phyloP scores from a whole-genome alignment of 805 yeast species.

The Metschnikowia henanensis region DNA sequence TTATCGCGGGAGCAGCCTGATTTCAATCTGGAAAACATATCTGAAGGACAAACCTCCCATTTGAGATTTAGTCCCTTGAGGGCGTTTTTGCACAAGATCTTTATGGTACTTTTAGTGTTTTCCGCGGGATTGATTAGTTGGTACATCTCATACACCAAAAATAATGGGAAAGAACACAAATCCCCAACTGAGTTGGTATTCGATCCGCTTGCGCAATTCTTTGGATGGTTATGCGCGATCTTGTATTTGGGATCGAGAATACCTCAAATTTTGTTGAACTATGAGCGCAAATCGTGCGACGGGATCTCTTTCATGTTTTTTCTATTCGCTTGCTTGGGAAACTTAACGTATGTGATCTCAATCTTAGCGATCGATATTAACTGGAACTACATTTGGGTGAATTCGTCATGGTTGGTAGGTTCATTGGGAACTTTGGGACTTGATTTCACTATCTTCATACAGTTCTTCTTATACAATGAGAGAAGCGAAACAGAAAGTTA shows the following conservation, averaged over 20 bases:
- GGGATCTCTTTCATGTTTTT: slow-evolving; percentile 94
- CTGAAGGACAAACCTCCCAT: slow-evolving; percentile 27
- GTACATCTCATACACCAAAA: slow-evolving; percentile 61
- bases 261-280: slow-evolving; percentile 89
- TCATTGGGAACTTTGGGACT: slow-evolving; percentile 81
- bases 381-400: slow-evolving; percentile 68
- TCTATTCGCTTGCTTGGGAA: slow-evolving; percentile 93
- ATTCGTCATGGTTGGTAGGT: slow-evolving; percentile 92
- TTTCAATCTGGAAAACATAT: slow-evolving; percentile 15
- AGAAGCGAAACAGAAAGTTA: slow-evolving; percentile 13
- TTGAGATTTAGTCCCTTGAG: slow-evolving; percentile 21
- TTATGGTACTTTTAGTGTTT: slow-evolving; percentile 67
- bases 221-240: slow-evolving; percentile 80
- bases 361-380: slow-evolving; percentile 76
- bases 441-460: slow-evolving; percentile 82
- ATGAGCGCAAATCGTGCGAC: slow-evolving; percentile 86
- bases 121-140: slow-evolving; percentile 86
- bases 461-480: slow-evolving; percentile 75
- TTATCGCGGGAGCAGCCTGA: slow-evolving; percentile 40
- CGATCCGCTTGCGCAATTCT: slow-evolving; percentile 79
- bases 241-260: slow-evolving; percentile 84
- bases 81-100: slow-evolving; percentile 28
- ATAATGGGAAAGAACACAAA: slow-evolving; percentile 33
- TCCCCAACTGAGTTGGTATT: slow-evolving; percentile 50
- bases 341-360: slow-evolving; percentile 84